Evolutionary conservation across 257 asterid genomes (phyloP).

Genomic region (Buddleja alternifolia): DNA sequence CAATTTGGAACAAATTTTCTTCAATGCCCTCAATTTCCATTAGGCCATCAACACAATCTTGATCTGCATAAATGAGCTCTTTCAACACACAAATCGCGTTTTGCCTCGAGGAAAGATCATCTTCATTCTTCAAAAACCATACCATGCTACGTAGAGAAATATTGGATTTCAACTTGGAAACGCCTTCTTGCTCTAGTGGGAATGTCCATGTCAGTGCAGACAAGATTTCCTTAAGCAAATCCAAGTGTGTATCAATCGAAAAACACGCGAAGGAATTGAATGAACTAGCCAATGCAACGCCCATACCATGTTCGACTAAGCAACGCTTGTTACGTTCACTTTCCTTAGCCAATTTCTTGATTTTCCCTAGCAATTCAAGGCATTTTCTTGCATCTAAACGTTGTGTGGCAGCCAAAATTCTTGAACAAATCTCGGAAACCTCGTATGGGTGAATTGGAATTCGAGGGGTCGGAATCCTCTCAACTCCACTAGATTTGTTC

Average conservation of each 20-base stretch:
- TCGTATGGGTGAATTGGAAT: conserved; percentile 56
- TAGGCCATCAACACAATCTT: conserved; percentile 29
- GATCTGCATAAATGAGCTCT: conserved; percentile 43
- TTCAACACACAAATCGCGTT: conserved; percentile 52
- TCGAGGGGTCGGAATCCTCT: conserved; percentile 83
- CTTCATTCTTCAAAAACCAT: conserved; percentile 46
- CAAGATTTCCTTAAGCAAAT: conserved; percentile 47
- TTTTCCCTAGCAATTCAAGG: conserved; percentile 45
- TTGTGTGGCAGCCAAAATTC: conserved; percentile 37
- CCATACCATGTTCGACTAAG: conserved; percentile 55
- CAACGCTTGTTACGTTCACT: conserved; percentile 71
- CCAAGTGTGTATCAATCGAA: conserved; percentile 26
- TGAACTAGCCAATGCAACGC: conserved; percentile 39
- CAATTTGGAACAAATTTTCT: conserved; percentile 45
- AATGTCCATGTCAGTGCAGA: conserved; percentile 65
- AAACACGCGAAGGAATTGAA: conserved; percentile 54
- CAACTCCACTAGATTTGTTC: conserved; percentile 66
- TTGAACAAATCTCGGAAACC: conserved; percentile 46
- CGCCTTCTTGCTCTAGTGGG: conserved; percentile 49
- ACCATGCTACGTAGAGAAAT: conserved; percentile 58
- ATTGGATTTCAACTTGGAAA: conserved; percentile 47
- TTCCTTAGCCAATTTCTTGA: conserved; percentile 58
- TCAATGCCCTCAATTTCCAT: conserved; percentile 44
- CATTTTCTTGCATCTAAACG: conserved; percentile 40
- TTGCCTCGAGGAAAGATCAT: conserved; percentile 59